A percentile compares a stretch with the other conserved stretches of the same genome.
Evolutionary conservation across 2,329 filamentous ascomycete species (phyloP).

Genomic region (Fusarium beomiforme): DNA sequence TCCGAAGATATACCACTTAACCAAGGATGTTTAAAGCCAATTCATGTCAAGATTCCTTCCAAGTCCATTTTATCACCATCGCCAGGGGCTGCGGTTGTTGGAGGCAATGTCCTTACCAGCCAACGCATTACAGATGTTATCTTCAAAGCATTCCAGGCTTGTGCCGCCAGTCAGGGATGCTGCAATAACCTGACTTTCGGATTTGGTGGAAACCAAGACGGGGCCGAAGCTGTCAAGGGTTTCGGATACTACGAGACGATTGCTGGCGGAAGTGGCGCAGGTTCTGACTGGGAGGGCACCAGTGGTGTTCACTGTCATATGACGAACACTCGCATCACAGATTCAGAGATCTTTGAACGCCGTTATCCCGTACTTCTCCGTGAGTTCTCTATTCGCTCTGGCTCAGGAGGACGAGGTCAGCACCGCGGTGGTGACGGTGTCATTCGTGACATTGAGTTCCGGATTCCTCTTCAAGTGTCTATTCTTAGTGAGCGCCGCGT

Average conservation of each 20-base stretch:
- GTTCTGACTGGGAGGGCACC: constrained; percentile 60
- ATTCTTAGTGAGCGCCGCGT: constrained; percentile 83
- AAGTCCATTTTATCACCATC: constrained; percentile 80
- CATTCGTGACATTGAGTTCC: constrained; percentile 81
- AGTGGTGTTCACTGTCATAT: constrained; percentile 61
- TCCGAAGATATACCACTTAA: constrained; percentile 85
- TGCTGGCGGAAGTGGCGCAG: constrained; percentile 73
- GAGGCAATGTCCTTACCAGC: constrained; percentile 74
- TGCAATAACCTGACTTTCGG: constrained; percentile 89
- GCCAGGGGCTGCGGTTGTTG: constrained; percentile 81
- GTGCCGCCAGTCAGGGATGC: constrained; percentile 81
- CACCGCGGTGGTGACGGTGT: constrained; percentile 79
- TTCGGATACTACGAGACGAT: constrained; percentile 71
- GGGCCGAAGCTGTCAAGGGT: constrained; percentile 51
- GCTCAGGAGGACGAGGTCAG: constrained; percentile 72
- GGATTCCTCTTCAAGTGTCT: constrained; percentile 78
- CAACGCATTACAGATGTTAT: constrained; percentile 58
- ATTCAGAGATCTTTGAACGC: constrained; percentile 57
- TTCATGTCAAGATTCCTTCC: constrained; percentile 77
- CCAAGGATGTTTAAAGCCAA: constrained; percentile 81
- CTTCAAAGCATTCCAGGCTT: constrained; percentile 79
- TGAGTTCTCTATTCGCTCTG: constrained; percentile 73
- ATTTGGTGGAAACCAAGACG: constrained; percentile 63
- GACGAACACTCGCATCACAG: constrained; percentile 83
- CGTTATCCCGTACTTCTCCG: constrained; percentile 77